A percentile compares a stretch with the other conserved stretches of the same genome.
Conservation (phyloP, 73 alveolate species). For the Tetrahymena thermophila region DNA sequence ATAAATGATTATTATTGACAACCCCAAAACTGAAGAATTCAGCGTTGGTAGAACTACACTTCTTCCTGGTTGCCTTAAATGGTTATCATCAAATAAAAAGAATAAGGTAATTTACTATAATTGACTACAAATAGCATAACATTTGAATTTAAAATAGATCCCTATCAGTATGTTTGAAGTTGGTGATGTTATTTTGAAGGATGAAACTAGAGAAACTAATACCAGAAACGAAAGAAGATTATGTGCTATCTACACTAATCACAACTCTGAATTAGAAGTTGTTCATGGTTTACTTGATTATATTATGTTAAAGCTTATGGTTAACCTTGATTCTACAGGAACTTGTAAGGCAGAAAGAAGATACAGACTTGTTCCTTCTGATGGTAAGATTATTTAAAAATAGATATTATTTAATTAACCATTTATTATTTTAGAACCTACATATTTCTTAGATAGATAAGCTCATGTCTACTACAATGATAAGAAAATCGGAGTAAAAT, state of each 20-base stretch:
- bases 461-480: conserved; percentile 79
- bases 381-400: conserved; percentile 13
- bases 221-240: conserved; percentile 80
- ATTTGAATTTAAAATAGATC: conserved; percentile 37
- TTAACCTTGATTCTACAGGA: background rate
- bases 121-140: background rate
- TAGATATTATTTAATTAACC: conserved; percentile 36
- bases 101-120: background rate
- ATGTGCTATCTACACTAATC: conserved; percentile 63
- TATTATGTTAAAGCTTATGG: conserved; percentile 81
- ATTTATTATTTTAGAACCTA: conserved; percentile 46
- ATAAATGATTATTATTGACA: conserved; percentile 53
- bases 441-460: conserved; percentile 82
- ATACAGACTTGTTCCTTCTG: conserved; percentile 43
- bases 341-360: conserved; percentile 38
- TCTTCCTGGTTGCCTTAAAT: conserved; percentile 93
- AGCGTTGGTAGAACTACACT: conserved; percentile 90
- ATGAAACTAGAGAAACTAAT: conserved; percentile 68
- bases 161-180: conserved; percentile 89
- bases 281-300: conserved; percentile 90
- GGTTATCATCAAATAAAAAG: conserved; percentile 73
- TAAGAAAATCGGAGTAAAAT: conserved; percentile 62
- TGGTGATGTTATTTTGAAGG: conserved; percentile 80
- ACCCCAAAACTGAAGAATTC: conserved; percentile 75
- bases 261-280: conserved; percentile 72